Conservation (phyloP, 768 basidiomycete genomes). For the Suillus placidus region DNA sequence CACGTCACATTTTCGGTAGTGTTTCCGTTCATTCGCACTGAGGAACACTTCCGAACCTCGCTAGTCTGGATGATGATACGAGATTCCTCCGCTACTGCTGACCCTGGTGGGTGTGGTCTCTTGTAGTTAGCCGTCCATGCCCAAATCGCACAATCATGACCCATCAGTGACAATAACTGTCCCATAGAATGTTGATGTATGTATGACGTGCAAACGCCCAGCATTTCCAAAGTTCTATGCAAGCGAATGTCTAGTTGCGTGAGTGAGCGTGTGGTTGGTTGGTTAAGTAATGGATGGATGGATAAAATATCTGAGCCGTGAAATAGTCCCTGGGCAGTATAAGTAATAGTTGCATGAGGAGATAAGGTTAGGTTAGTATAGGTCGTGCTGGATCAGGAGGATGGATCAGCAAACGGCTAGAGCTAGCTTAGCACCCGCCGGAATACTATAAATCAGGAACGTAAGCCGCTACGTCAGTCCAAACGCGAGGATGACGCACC, state of each 20-base stretch:
- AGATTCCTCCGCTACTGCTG: not conserved
- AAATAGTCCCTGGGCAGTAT: conserved; percentile 7
- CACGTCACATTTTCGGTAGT: not conserved
- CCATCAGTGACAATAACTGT: not conserved
- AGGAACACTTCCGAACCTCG: not conserved
- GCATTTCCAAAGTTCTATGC: not conserved
- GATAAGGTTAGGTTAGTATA: conserved; percentile 4
- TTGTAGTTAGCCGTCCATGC: not conserved
- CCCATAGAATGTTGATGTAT: not conserved
- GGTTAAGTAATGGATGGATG: not conserved
- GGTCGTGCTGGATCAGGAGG: not conserved
- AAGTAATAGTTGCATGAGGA: not conserved
- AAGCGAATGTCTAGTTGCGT: conserved; percentile 1
- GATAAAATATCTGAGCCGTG: not conserved
- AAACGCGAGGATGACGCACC: conserved; percentile 12
- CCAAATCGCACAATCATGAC: not conserved
- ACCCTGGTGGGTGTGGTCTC: not conserved
- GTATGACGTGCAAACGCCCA: not conserved
- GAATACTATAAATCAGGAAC: conserved; percentile 7
- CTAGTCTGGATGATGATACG: not conserved
- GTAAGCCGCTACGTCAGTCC: not conserved
- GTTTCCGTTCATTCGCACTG: not conserved
- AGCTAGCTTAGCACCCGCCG: conserved; percentile 6
- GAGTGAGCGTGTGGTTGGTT: not conserved
- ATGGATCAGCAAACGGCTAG: not conserved